Evolutionary conservation across 257 asterid species (phyloP), one percentile per base, ranked within the genome.

Genomic region (Nicotiana undulata): DNA sequence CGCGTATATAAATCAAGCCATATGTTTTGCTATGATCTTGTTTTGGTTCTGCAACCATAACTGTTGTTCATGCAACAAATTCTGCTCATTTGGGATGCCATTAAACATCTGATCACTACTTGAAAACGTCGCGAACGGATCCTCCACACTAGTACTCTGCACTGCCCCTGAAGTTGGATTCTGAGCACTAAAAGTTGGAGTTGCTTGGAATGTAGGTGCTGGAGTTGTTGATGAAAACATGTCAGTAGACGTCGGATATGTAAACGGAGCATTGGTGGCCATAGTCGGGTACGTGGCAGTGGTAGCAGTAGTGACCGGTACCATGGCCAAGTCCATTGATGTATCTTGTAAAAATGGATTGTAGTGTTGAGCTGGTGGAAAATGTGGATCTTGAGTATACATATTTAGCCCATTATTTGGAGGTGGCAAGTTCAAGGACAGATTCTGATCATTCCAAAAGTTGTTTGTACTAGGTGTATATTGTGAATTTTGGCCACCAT

Each of bases 21-120:
- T 80, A 81, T 88, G 87, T 85, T 92, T 93, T 29, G 88, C 92
- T 76, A 92, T 84, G 63, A 92, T 93, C 88, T 90, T 93, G 85
- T 88, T 89, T 81, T 93, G 96, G 82, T 93, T 88, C 77, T 90
- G 94, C 87, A 93, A 85, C 98, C 97, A 91, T 89, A 89, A 26
- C 22, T 91, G 86, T 77, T 90, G 95, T 68, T 92, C 90, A 7
- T 79, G 91, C 81, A 84, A 61, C 82, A 89, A 81, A 58, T 88
- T 89, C 82, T 88, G 88, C 51, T 85, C 88, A 85, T 88, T 85
- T 85, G 20, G 29, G n/a, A 49, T 74, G 66, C 81, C 79, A 79
- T 84, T 76, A 44, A 78, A 29, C 86, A 44, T 67, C 56, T 81
- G 75, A 63, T 81, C 93, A 20, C 85, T 74, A 49, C 61, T 84